Percentiles rank a stretch among this genome's conserved stretches.
phyloP scores from a whole-genome alignment of 2,329 filamentous ascomycete genomes.

The Aspergillus unguis region DNA sequence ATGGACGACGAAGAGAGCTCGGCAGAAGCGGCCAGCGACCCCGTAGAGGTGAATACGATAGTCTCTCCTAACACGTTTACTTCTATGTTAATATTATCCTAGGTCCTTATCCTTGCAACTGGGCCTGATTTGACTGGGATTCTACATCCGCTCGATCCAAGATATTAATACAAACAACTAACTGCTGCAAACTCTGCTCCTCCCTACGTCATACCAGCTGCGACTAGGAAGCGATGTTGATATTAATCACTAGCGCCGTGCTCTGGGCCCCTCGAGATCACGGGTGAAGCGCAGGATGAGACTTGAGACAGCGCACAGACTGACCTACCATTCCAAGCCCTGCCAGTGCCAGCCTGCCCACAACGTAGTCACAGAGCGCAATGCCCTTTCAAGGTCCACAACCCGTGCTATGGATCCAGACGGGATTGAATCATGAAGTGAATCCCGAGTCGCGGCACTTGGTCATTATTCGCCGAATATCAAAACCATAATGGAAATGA shows the following conservation, averaged over 20 bases:
- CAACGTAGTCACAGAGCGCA: neutral
- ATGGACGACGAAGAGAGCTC: conserved; percentile 6
- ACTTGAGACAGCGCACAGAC: conserved; percentile 3
- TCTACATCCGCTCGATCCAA: neutral
- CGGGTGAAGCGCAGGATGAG: neutral
- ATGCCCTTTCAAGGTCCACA: neutral
- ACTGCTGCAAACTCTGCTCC: conserved; percentile 3
- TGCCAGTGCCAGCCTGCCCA: neutral
- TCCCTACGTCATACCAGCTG: conserved; percentile 4
- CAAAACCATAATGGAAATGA: neutral
- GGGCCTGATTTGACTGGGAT: neutral
- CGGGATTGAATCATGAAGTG: neutral
- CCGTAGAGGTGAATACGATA: neutral
- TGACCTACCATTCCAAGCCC: neutral
- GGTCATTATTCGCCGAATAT: no score
- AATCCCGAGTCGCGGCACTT: no score
- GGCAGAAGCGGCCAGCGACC: conserved; percentile 1
- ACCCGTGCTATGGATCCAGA: neutral
- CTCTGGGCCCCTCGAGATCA: neutral
- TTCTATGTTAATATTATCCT: neutral
- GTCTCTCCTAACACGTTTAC: neutral
- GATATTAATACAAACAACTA: neutral
- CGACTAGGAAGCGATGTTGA: neutral
- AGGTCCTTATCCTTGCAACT: neutral
- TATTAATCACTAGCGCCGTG: conserved; percentile 3